phyloP scores from a whole-genome alignment of 345 rosid species.

The Eutrema heterophyllum region DNA sequence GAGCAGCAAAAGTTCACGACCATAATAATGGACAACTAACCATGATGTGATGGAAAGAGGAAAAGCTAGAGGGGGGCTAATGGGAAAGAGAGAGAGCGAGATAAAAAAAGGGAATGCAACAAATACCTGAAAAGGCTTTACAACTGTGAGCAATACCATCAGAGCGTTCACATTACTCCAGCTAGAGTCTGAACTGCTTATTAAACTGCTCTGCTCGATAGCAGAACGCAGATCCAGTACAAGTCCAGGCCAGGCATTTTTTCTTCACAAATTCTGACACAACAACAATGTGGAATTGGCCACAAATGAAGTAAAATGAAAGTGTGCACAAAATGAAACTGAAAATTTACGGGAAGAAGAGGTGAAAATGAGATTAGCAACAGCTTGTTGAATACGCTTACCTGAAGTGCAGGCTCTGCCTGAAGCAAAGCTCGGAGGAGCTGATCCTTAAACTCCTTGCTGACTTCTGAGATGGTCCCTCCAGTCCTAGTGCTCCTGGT shows the following conservation, averaged over 20 bases:
- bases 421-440: slow-evolving; percentile 59
- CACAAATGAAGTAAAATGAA: slow-evolving; percentile 11
- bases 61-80: not conserved
- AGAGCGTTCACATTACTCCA: slow-evolving; percentile 62
- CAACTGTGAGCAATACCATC: slow-evolving; percentile 54
- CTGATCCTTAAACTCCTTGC: slow-evolving; percentile 72
- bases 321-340: not conserved
- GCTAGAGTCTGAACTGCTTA: slow-evolving; percentile 33
- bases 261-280: slow-evolving; percentile 62
- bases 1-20: not conserved
- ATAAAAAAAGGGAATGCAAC: not conserved
- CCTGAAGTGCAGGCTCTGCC: slow-evolving; percentile 57
- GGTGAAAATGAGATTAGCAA: not conserved
- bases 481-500: slow-evolving; percentile 40
- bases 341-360: not conserved
- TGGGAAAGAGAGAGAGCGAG: not conserved
- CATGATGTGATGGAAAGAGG: not conserved
- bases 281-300: slow-evolving; percentile 58
- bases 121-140: slow-evolving; percentile 81
- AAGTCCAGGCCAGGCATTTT: slow-evolving; percentile 77
- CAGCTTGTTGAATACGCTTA: slow-evolving; percentile 16
- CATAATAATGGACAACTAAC: not conserved
- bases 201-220: slow-evolving; percentile 51
- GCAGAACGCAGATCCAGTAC: slow-evolving; percentile 57
- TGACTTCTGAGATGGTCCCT: slow-evolving; percentile 35